Evolutionary conservation across 148 eudicot genomes (phyloP), one percentile per base, ranked within the genome.

Genomic region (Chenopodium suecicum): DNA sequence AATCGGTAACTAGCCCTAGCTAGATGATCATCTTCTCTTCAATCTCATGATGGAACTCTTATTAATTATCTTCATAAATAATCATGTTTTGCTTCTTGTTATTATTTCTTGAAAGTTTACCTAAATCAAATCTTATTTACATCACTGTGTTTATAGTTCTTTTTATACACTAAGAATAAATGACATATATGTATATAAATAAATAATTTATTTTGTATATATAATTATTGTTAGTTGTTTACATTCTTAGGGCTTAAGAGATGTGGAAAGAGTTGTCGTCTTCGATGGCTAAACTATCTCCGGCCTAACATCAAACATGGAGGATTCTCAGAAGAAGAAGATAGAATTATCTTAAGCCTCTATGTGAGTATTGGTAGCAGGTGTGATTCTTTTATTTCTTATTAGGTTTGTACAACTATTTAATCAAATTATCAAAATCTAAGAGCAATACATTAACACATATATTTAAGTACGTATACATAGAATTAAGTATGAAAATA

Each of bases 321-420:
- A 77, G 94, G 91, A 31, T 94, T 94, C 83, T 90, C 97, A 0
- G 98, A 94, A 79, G 98, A 94, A 74, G 98, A 94, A 90, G 98
- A 94, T 80, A 85, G 81, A 78, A 79, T 91, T 32, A 94, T 94
- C 76, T 88, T 94, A 86, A 90, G 92, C 89, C 92, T 94, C 75
- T 94, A 91, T 86, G 87, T 92, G 65, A 94, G 95, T 80, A 94
- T 94, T 56, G 98, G 98, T 34, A 94, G 98, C 97, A 90, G 98
- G 98, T 94, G 78, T 20, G 12, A 27, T 8, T 47, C 73, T 37
- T 31, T 31, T 50, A 23, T 17, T 54, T 34, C 25, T 54, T 52
- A 25, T 0, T 25, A 48, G 46, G 14, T 56, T 37, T 22, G 25
- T 27, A 22, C 14, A n/a, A 62, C 58, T 79, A 17, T 9, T 22